A percentile compares a stretch with the other conserved stretches of the same genome.
Evolutionary conservation across 345 rosid species (phyloP).

Genomic region (Lumnitzera littorea): DNA sequence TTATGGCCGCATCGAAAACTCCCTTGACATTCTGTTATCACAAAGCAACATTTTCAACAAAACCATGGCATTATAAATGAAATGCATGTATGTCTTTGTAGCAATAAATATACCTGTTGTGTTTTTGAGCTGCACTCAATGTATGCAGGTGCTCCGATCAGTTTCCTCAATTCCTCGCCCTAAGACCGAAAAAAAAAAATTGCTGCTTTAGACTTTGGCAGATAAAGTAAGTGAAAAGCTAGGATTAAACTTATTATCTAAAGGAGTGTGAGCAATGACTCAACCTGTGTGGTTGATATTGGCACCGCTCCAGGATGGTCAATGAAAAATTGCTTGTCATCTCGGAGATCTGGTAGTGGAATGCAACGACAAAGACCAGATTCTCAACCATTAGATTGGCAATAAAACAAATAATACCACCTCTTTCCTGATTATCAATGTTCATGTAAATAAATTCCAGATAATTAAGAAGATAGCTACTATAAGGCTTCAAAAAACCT

Average conservation of each 20-base stretch:
- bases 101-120: conserved; percentile 63
- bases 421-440: too few species aligned
- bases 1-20: conserved; percentile 89
- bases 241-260: too few species aligned
- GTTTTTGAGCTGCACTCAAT: conserved; percentile 94
- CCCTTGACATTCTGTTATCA: conserved; percentile 76
- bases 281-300: conserved; percentile 62
- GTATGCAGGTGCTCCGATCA: conserved; percentile 68
- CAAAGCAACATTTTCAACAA: background rate
- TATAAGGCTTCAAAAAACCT: too few species aligned
- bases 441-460: too few species aligned
- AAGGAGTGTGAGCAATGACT: background rate
- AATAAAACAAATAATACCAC: background rate
- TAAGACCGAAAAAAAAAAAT: conserved; percentile 8
- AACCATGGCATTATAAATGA: background rate
- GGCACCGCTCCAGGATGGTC: conserved; percentile 96
- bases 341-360: conserved; percentile 63
- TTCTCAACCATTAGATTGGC: conserved; percentile 11
- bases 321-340: conserved; percentile 73
- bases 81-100: background rate
- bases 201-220: background rate
- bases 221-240: background rate
- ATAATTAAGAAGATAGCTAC: too few species aligned
- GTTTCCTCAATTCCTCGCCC: conserved; percentile 93
- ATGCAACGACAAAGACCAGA: background rate